Conservation (phyloP, 1,284 basidiomycete genomes). For the Moesziomyces sp. region DNA sequence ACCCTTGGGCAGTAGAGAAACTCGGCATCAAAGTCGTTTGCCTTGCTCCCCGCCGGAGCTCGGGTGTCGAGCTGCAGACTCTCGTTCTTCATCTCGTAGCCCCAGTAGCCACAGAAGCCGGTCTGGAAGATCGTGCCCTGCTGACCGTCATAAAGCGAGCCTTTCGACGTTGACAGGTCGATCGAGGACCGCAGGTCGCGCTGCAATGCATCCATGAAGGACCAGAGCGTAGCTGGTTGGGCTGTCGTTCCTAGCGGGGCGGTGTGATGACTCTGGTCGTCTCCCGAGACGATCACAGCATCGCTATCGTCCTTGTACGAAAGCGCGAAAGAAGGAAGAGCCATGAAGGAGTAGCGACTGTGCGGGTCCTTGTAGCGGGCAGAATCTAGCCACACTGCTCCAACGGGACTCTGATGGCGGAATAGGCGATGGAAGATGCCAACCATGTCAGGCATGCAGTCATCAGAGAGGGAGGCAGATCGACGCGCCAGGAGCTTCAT, state of each 20-base stretch:
- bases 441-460: slow-evolving; percentile 29
- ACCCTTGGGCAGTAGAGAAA: slow-evolving; percentile 68
- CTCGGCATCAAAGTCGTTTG: slow-evolving; percentile 65
- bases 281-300: slow-evolving; percentile 15
- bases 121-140: slow-evolving; percentile 66
- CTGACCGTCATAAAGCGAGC: slow-evolving; percentile 7
- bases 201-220: slow-evolving; percentile 55
- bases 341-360: slow-evolving; percentile 61
- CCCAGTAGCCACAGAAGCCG: slow-evolving; percentile 72
- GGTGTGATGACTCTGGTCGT: background rate
- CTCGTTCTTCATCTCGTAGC: slow-evolving; percentile 73
- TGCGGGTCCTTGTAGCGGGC: slow-evolving; percentile 54
- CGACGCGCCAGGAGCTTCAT: slow-evolving; percentile 16
- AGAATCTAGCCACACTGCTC: slow-evolving; percentile 72
- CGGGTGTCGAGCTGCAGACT: slow-evolving; percentile 60
- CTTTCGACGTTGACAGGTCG: slow-evolving; percentile 1
- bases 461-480: slow-evolving; percentile 33
- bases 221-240: slow-evolving; percentile 45
- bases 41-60: slow-evolving; percentile 2
- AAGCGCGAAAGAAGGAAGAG: slow-evolving; percentile 54
- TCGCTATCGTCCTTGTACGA: slow-evolving; percentile 44
- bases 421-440: slow-evolving; percentile 69
- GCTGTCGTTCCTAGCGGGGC: background rate
- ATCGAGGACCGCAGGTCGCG: slow-evolving; percentile 25
- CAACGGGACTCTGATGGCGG: slow-evolving; percentile 56